phyloP scores from a whole-genome alignment of 2,329 filamentous ascomycete species.

The Ambrosiella beaveri region DNA sequence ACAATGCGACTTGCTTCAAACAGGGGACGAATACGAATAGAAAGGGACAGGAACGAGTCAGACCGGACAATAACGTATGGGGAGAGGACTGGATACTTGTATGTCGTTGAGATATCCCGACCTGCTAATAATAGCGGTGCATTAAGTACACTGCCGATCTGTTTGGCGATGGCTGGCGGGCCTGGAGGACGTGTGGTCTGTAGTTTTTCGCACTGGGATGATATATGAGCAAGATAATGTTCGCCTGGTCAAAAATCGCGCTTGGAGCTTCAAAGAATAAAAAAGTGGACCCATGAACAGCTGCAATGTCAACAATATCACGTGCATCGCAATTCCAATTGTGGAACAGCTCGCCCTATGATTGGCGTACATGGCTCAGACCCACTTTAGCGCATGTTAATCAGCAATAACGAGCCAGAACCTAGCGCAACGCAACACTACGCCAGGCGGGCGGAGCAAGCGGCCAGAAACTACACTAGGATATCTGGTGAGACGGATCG shows the following conservation, averaged over 20 bases:
- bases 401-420: background rate
- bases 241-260: slow-evolving; percentile 8
- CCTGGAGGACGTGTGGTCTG: background rate
- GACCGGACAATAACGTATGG: too few relatives aligned
- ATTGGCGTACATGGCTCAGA: background rate
- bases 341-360: background rate
- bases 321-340: background rate
- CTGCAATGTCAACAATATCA: background rate
- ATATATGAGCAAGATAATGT: slow-evolving; percentile 7
- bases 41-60: background rate
- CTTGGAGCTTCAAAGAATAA: background rate
- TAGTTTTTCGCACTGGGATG: slow-evolving; percentile 12
- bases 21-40: background rate
- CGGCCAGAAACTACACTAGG: background rate
- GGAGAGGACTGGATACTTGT: background rate
- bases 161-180: slow-evolving; percentile 7
- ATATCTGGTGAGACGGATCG: background rate
- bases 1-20: background rate
- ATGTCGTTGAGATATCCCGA: background rate
- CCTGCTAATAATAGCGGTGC: background rate
- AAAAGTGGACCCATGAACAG: background rate
- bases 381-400: background rate
- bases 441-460: background rate
- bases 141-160: slow-evolving; percentile 8
- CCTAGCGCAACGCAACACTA: background rate